phyloP scores from a whole-genome alignment of 2,329 filamentous ascomycete species.

The Myriangium duriaei region DNA sequence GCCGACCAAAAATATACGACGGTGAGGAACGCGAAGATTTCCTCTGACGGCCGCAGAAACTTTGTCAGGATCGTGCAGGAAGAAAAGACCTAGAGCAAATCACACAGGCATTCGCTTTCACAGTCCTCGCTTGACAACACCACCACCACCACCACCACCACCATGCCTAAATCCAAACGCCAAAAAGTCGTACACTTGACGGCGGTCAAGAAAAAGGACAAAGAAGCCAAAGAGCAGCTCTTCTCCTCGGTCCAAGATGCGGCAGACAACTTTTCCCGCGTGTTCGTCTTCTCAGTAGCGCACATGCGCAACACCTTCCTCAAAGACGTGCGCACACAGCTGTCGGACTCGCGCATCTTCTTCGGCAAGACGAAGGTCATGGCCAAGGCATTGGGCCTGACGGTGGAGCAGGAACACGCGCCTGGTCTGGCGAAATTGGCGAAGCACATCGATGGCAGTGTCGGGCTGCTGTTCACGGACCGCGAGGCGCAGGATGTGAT shows the following conservation, averaged over 20 bases:
- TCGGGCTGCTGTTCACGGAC: constrained; percentile 84
- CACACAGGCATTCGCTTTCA: too few relatives aligned
- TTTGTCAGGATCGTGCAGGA: too few relatives aligned
- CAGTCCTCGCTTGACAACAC: too few relatives aligned
- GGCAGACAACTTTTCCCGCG: constrained; percentile 73
- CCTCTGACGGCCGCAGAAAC: too few relatives aligned
- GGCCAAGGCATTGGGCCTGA: constrained; percentile 80
- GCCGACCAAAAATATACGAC: background rate
- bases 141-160: too few relatives aligned
- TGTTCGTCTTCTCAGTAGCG: constrained; percentile 86
- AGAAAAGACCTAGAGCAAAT: too few relatives aligned
- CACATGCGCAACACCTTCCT: constrained; percentile 98
- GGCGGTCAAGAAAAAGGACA: constrained; percentile 86
- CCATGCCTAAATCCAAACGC: constrained; percentile 95
- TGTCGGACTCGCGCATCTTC: constrained; percentile 81
- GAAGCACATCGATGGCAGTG: constrained; percentile 61
- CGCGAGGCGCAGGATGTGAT: constrained; percentile 54
- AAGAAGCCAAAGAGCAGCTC: constrained; percentile 74
- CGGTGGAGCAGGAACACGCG: constrained; percentile 59
- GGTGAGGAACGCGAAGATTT: too few relatives aligned
- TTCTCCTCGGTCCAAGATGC: constrained; percentile 80
- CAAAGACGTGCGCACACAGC: constrained; percentile 76
- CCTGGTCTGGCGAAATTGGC: constrained; percentile 61
- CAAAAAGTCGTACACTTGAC: constrained; percentile 80
- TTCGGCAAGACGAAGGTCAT: constrained; percentile 99